These are phyloP conservation scores for Rhodotorula sp. DNA, from an alignment of 1,284 basidiomycete species.

Conservation along the genomic window DNA sequence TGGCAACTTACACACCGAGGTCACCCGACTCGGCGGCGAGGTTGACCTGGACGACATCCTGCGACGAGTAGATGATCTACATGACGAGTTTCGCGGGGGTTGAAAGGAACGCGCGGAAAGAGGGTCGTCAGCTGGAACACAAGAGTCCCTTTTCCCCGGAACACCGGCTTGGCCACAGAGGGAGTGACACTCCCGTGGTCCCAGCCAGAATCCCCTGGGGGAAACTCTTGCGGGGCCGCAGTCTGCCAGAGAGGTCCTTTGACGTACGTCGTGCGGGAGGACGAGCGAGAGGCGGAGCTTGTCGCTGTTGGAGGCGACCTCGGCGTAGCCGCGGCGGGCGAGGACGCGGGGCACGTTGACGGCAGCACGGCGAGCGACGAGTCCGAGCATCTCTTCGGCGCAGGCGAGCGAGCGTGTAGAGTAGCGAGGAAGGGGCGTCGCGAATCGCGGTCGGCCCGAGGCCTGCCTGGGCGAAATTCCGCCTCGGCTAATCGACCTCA, in stretches of 20 bases:
- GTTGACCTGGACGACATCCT: slow-evolving; percentile 91
- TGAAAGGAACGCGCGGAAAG: not conserved
- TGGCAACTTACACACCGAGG: slow-evolving; percentile 71
- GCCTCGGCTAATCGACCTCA: not conserved
- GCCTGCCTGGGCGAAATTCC: not conserved
- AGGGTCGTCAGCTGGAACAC: not conserved
- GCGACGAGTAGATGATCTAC: slow-evolving; percentile 79
- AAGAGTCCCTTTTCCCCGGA: not conserved
- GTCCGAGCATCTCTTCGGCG: not conserved
- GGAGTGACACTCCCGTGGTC: too few species aligned
- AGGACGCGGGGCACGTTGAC: slow-evolving; percentile 18
- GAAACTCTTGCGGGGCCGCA: not conserved
- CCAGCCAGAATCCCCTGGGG: too few species aligned
- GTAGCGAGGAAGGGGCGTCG: not conserved
- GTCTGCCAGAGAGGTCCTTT: not conserved
- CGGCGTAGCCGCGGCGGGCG: slow-evolving; percentile 63
- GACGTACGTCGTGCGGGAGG: slow-evolving; percentile 82
- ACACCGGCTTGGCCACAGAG: too few species aligned
- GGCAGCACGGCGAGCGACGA: slow-evolving; percentile 22
- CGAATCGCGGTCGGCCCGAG: not conserved
- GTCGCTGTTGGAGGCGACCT: slow-evolving; percentile 61
- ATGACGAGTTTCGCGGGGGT: too few species aligned
- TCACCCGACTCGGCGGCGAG: slow-evolving; percentile 89
- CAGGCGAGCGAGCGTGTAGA: not conserved
- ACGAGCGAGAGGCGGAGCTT: slow-evolving; percentile 87